Conservation (phyloP, 1,284 basidiomycete species). For the Malassezia furfur region DNA sequence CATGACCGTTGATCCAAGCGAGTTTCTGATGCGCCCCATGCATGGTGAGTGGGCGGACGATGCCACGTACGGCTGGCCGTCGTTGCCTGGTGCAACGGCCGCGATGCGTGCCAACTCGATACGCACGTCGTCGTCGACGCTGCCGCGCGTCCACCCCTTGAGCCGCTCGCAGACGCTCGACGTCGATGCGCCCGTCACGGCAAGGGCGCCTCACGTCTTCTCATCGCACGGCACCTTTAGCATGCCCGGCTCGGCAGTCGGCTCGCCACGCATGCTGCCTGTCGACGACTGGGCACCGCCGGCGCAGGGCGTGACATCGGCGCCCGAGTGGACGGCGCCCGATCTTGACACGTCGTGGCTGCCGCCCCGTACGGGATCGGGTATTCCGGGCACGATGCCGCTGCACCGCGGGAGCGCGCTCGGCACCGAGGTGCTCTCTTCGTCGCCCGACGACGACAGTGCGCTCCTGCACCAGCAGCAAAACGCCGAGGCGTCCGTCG, state of each 20-base stretch:
- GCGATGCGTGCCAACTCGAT: background rate
- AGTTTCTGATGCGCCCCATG: slow-evolving; percentile 9
- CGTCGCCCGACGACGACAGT: slow-evolving; percentile 8
- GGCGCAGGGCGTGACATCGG: background rate
- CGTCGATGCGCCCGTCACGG: background rate
- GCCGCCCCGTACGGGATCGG: background rate
- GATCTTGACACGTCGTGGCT: background rate
- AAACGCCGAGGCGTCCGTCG: slow-evolving; percentile 11
- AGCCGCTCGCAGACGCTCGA: slow-evolving; percentile 12
- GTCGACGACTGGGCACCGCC: background rate
- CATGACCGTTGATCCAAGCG: slow-evolving; percentile 10
- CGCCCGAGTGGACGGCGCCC: background rate
- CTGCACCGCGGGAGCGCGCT: background rate
- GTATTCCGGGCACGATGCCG: background rate
- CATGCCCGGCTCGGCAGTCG: background rate
- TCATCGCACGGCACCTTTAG: background rate
- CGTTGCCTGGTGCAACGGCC: no score
- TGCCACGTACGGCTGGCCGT: background rate
- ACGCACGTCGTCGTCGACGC: background rate
- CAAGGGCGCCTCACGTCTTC: background rate
- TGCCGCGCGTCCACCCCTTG: background rate
- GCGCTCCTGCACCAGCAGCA: slow-evolving; percentile 10
- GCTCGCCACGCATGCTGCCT: background rate
- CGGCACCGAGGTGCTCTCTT: background rate
- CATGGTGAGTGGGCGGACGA: background rate